Evolutionary conservation across 2,329 filamentous ascomycete genomes (phyloP).

Genomic region (Tympanopsis confertula): DNA sequence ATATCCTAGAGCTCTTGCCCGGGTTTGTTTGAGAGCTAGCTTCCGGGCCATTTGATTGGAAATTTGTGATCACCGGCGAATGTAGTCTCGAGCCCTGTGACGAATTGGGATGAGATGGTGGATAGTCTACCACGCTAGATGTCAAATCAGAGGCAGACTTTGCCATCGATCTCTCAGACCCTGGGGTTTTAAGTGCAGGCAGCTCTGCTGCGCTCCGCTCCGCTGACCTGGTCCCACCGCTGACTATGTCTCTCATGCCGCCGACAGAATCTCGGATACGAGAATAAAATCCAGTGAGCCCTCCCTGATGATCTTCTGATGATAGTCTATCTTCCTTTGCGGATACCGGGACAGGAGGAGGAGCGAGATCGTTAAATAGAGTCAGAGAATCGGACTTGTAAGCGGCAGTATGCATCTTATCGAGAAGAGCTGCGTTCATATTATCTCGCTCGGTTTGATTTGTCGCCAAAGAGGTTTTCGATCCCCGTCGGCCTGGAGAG

Average conservation of each 20-base stretch:
- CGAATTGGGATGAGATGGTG: neutral
- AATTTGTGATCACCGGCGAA: neutral
- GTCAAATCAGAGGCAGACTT: neutral
- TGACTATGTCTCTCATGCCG: neutral
- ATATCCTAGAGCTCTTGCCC: constrained; percentile 19
- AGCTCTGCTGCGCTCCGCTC: neutral
- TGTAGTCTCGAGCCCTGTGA: neutral
- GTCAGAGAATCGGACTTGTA: constrained; percentile 76
- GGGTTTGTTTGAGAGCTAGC: neutral
- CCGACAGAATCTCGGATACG: constrained; percentile 72
- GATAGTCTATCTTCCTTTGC: constrained; percentile 57
- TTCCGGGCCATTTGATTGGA: neutral
- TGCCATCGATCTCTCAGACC: neutral
- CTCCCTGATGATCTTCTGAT: constrained; percentile 68
- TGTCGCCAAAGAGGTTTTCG: neutral
- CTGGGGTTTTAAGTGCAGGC: neutral
- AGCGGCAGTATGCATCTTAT: constrained; percentile 81
- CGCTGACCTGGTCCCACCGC: constrained; percentile 38
- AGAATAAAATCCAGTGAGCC: constrained; percentile 79
- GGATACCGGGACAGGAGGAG: constrained; percentile 47
- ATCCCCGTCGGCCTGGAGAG: constrained; percentile 16
- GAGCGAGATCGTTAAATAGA: constrained; percentile 85
- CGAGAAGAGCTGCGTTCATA: constrained; percentile 33
- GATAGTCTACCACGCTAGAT: neutral
- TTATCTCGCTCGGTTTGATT: neutral